These are phyloP conservation scores for Biscutella laevigata DNA, from an alignment of 441 rosid species.

Conservation along the genomic window DNA sequence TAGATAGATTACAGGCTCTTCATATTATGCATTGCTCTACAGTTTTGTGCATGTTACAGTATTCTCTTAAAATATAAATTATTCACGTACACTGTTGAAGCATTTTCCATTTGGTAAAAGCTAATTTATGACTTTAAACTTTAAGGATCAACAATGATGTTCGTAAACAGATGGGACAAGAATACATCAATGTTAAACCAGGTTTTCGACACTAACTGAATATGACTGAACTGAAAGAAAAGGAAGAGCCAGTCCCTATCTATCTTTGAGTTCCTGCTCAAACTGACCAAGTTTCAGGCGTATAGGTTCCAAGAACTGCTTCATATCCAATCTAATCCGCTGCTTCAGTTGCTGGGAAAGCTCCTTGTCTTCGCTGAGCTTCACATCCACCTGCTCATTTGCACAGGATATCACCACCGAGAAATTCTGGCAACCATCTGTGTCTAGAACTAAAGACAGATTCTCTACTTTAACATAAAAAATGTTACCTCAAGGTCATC, in stretches of 20 bases:
- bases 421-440: background rate
- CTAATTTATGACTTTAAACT: background rate
- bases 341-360: conserved; percentile 45
- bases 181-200: background rate
- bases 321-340: conserved; percentile 49
- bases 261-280: conserved; percentile 77
- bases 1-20: background rate
- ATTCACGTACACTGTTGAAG: background rate
- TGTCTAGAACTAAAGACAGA: background rate
- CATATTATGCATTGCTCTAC: background rate
- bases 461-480: background rate
- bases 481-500: conserved; percentile 74
- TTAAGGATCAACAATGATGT: background rate
- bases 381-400: conserved; percentile 53
- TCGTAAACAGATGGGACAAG: conserved; percentile 3
- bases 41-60: background rate
- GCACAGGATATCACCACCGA: background rate
- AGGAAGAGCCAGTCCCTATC: conserved; percentile 29
- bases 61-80: background rate
- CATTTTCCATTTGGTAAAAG: background rate
- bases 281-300: conserved; percentile 65
- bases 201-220: background rate
- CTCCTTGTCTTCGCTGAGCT: conserved; percentile 55
- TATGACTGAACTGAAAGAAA: background rate
- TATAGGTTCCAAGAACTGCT: conserved; percentile 63